Evolutionary conservation across 75 land plant species (phyloP).

Genomic region (Cupressus sempervirens): DNA sequence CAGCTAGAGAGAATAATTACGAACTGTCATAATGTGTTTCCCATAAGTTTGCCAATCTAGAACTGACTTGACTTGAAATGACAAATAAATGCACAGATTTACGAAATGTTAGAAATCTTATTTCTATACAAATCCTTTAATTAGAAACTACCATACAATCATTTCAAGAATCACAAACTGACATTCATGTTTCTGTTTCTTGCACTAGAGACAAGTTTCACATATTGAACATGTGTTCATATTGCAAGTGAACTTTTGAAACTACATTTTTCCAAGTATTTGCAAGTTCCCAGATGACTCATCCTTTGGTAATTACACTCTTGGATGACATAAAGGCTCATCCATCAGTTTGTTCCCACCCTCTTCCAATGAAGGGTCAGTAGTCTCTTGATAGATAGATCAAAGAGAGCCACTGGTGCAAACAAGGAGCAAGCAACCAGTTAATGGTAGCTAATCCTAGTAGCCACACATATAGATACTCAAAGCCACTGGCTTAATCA

Average conservation of each 20-base stretch:
- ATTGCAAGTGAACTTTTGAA: background rate
- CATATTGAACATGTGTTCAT: background rate
- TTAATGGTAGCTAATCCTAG: too few species aligned
- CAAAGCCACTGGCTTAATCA: too few species aligned
- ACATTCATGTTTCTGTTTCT: too few species aligned
- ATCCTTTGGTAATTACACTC: background rate
- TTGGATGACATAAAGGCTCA: background rate
- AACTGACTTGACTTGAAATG: background rate
- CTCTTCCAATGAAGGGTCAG: background rate
- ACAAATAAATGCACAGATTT: background rate
- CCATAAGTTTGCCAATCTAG: background rate
- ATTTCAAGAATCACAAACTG: background rate
- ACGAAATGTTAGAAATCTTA: background rate
- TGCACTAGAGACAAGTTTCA: background rate
- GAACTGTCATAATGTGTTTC: background rate
- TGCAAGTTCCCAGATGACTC: background rate
- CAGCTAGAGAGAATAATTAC: background rate
- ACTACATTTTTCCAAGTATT: background rate
- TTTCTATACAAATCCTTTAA: background rate
- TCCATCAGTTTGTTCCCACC: background rate
- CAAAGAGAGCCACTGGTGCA: background rate
- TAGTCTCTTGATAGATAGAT: background rate
- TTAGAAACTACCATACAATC: background rate
- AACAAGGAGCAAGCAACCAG: too few species aligned
- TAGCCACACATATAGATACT: too few species aligned